phyloP scores from a whole-genome alignment of 148 eudicot species.

The Beta vulgaris region DNA sequence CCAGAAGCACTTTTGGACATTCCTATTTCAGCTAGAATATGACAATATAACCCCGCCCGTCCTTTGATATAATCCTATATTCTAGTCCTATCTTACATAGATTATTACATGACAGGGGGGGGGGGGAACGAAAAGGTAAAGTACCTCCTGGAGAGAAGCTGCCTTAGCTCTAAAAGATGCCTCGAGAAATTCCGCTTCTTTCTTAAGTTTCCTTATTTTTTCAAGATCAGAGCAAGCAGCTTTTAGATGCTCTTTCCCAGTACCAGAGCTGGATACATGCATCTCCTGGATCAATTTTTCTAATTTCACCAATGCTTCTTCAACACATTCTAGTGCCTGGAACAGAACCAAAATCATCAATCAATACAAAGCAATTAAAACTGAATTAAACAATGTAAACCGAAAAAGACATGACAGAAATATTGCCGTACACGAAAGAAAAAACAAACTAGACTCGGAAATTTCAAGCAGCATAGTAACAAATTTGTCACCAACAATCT shows the following conservation, averaged over 20 bases:
- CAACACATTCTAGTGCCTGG: constrained; percentile 93
- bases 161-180: constrained; percentile 98
- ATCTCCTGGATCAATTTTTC: constrained; percentile 91
- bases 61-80: not conserved
- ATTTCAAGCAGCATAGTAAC: constrained; percentile 4
- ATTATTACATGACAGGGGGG: not conserved
- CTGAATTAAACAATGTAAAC: not conserved
- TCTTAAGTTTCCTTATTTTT: constrained; percentile 86
- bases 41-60: not conserved
- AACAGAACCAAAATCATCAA: constrained; percentile 18
- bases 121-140: not conserved
- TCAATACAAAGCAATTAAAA: constrained; percentile 7
- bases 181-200: constrained; percentile 99
- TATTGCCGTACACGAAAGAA: not conserved
- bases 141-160: constrained; percentile 86
- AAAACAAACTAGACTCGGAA: not conserved
- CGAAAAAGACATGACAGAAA: not conserved
- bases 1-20: not conserved
- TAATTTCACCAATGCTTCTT: constrained; percentile 77
- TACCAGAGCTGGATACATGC: constrained; percentile 81
- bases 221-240: constrained; percentile 99
- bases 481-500: not conserved
- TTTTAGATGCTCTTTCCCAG: constrained; percentile 90
- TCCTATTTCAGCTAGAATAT: not conserved
- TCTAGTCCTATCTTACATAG: too few relatives aligned